phyloP scores from a whole-genome alignment of 768 basidiomycete species.

The Asterophora lycoperdoides region DNA sequence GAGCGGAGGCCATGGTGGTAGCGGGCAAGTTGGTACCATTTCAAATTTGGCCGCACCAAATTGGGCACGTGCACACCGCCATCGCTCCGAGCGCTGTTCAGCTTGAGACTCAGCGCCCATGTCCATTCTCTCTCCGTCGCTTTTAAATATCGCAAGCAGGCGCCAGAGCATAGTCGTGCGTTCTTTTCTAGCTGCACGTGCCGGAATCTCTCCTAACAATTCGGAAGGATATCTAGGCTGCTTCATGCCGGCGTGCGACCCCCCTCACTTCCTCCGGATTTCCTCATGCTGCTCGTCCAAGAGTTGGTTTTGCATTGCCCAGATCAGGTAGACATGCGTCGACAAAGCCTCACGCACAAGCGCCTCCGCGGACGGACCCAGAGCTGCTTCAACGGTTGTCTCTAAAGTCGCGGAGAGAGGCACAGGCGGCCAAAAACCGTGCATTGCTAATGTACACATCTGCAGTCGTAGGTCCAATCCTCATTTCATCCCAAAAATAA shows the following conservation, averaged over 20 bases:
- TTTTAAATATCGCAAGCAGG: not conserved
- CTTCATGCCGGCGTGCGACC: conserved; percentile 1
- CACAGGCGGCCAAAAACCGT: conserved; percentile 59
- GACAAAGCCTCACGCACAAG: conserved; percentile 5
- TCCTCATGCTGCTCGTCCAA: not conserved
- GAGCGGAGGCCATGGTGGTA: conserved; percentile 11
- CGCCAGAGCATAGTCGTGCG: conserved; percentile 5
- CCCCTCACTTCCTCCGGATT: not conserved
- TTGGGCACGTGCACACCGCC: conserved; percentile 10
- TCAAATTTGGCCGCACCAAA: not conserved
- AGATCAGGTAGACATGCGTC: conserved; percentile 13
- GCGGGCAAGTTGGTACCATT: too few species aligned
- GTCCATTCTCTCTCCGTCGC: conserved; percentile 11
- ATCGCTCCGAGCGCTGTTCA: not conserved
- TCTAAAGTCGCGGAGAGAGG: conserved; percentile 27
- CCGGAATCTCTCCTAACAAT: not conserved
- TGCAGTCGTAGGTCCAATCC: conserved; percentile 58
- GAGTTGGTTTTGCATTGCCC: not conserved
- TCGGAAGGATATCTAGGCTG: conserved; percentile 13
- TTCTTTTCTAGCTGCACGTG: not conserved
- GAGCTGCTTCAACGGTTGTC: conserved; percentile 5
- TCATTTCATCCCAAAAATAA: not conserved
- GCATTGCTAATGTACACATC: conserved; percentile 80
- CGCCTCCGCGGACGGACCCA: conserved; percentile 1
- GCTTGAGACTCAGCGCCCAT: not conserved